Evolutionary conservation across 148 eudicot genomes (phyloP).

Genomic region (Cornus kousa): DNA sequence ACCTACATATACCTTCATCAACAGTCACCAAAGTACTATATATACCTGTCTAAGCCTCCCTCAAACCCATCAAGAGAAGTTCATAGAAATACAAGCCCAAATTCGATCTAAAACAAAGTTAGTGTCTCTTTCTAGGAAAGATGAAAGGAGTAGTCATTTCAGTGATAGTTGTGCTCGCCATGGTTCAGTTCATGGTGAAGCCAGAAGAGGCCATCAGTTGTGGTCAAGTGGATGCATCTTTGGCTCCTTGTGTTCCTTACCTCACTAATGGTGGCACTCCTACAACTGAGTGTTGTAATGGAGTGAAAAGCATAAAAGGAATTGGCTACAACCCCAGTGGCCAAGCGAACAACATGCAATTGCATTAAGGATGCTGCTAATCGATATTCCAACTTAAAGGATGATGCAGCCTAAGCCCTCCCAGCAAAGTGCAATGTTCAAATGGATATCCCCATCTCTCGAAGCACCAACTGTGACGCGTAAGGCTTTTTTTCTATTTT

Average conservation of each 20-base stretch:
- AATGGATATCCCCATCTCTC: constrained; percentile 11
- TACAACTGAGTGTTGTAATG: constrained; percentile 2
- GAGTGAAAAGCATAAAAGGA: constrained; percentile 10
- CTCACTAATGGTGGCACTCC: constrained; percentile 5
- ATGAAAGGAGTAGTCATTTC: neutral
- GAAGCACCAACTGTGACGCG: constrained; percentile 19
- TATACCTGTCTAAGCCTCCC: constrained; percentile 1
- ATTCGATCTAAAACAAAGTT: neutral
- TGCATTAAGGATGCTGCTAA: constrained; percentile 22
- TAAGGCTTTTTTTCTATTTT: neutral
- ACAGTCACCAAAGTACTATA: constrained; percentile 5
- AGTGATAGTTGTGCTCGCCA: neutral
- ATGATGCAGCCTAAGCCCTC: constrained; percentile 17
- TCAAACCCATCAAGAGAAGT: neutral
- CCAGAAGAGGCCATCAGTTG: constrained; percentile 9
- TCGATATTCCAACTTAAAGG: constrained; percentile 11
- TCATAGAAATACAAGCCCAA: neutral
- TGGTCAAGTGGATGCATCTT: neutral
- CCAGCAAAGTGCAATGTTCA: constrained; percentile 17
- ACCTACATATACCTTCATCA: neutral
- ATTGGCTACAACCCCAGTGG: neutral
- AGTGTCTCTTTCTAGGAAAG: neutral
- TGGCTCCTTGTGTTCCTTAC: constrained; percentile 11
- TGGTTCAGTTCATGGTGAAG: neutral
- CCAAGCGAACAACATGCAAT: constrained; percentile 16